Evolutionary conservation across 192 early-diverging fungal species (phyloP).

Genomic region (Coemansia reversa): DNA sequence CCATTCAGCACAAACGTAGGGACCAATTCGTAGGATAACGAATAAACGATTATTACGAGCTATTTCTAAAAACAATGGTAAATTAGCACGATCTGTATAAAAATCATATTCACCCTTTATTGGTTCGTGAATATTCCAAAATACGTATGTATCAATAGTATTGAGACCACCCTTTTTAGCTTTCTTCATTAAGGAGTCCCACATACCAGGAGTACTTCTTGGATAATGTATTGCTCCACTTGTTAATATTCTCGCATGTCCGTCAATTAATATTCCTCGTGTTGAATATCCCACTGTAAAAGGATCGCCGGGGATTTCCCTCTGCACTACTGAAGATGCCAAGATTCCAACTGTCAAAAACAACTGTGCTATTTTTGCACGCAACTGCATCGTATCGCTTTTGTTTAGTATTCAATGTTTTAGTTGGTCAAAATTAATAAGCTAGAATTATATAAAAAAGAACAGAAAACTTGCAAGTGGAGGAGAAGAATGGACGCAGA

Average conservation of each 20-base stretch:
- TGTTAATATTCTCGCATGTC: slow-evolving; percentile 40
- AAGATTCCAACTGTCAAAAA: neutral
- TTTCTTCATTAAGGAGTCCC: slow-evolving; percentile 57
- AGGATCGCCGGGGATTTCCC: slow-evolving; percentile 30
- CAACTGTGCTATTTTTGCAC: neutral
- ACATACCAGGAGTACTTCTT: slow-evolving; percentile 58
- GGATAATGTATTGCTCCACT: slow-evolving; percentile 63
- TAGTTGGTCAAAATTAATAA: no score
- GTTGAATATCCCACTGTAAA: slow-evolving; percentile 33
- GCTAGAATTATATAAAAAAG: slow-evolving; percentile 1
- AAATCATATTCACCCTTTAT: slow-evolving; percentile 58
- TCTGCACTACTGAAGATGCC: neutral
- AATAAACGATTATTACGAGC: slow-evolving; percentile 55
- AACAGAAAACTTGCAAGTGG: neutral
- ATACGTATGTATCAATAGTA: slow-evolving; percentile 66
- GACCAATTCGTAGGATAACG: slow-evolving; percentile 61
- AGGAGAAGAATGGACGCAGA: neutral
- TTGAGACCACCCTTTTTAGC: slow-evolving; percentile 58
- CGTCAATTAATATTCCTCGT: slow-evolving; percentile 44
- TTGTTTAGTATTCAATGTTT: no score
- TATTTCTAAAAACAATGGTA: slow-evolving; percentile 54
- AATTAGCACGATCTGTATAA: slow-evolving; percentile 55
- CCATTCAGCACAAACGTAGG: slow-evolving; percentile 64
- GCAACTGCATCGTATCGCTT: neutral
- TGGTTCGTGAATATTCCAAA: slow-evolving; percentile 67